A percentile compares a stretch with the other conserved stretches of the same genome.
phyloP scores from a whole-genome alignment of 768 basidiomycete genomes.

The Pleurotus djamor region DNA sequence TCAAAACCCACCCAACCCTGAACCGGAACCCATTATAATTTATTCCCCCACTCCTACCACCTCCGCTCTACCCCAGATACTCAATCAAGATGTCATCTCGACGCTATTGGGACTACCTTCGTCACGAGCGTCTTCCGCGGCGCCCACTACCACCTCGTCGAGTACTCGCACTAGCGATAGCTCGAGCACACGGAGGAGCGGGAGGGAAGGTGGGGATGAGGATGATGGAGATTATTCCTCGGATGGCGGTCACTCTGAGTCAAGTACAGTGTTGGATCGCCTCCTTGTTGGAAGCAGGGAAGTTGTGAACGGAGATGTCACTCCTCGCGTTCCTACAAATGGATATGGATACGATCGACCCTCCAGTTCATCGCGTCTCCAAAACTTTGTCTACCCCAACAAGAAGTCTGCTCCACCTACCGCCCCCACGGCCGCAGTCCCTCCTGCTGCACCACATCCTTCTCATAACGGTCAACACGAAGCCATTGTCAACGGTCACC shows the following conservation, averaged over 20 bases:
- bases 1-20: not conserved
- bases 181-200: conserved; percentile 5
- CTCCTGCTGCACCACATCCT: conserved; percentile 8
- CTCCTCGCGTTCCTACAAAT: conserved; percentile 38
- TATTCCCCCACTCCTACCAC: conserved; percentile 57
- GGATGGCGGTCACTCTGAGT: conserved; percentile 38
- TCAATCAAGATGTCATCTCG: conserved; percentile 70
- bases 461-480: conserved; percentile 8
- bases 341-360: not conserved
- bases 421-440: not conserved
- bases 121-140: conserved; percentile 25
- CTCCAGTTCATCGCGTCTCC: conserved; percentile 1
- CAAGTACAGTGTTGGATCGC: conserved; percentile 37
- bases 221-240: conserved; percentile 30
- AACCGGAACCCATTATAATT: conserved; percentile 29
- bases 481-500: conserved; percentile 14
- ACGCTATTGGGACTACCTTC: conserved; percentile 51
- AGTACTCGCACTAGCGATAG: not conserved
- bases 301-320: conserved; percentile 51
- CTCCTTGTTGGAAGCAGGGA: conserved; percentile 7
- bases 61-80: conserved; percentile 56
- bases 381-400: not conserved
- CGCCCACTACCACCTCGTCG: not conserved
- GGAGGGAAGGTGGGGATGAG: conserved; percentile 61
- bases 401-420: not conserved